Percentiles rank a stretch among this genome's conserved stretches.
phyloP scores from a whole-genome alignment of 352 stramenopile species.

The Globisporangium parvum region DNA sequence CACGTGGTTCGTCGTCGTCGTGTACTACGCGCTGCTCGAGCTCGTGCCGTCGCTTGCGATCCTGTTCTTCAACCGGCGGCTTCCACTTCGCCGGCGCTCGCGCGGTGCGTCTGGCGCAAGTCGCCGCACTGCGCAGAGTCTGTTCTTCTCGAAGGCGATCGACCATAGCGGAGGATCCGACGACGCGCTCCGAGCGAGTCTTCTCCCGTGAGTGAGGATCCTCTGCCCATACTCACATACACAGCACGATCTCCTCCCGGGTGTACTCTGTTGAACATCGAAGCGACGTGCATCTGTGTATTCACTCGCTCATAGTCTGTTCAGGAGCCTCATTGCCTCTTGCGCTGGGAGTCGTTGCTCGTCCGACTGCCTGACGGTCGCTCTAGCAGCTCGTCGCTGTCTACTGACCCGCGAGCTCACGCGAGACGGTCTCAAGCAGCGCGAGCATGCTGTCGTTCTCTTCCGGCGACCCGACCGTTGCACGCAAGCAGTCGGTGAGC shows the following conservation, averaged over 20 bases:
- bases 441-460: constrained; percentile 94
- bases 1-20: constrained; percentile 75
- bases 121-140: constrained; percentile 3
- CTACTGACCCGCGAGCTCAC: constrained; percentile 23
- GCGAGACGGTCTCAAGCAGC: constrained; percentile 64
- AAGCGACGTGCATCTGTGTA: background rate
- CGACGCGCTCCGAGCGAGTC: constrained; percentile 37
- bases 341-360: background rate
- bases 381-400: background rate
- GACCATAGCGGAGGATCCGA: constrained; percentile 6
- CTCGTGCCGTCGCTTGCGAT: constrained; percentile 72
- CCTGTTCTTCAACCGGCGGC: constrained; percentile 78
- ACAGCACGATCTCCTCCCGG: background rate
- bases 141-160: constrained; percentile 47
- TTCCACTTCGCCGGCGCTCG: constrained; percentile 39
- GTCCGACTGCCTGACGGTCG: background rate
- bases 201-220: constrained; percentile 28
- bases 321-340: background rate
- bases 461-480: constrained; percentile 91
- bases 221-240: background rate
- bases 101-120: constrained; percentile 7
- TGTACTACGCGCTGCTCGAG: constrained; percentile 80
- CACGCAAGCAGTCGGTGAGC: constrained; percentile 92
- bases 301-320: no score
- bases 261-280: background rate